Conservation (phyloP, 169 alveolate genomes). For the Theileria annulata region DNA sequence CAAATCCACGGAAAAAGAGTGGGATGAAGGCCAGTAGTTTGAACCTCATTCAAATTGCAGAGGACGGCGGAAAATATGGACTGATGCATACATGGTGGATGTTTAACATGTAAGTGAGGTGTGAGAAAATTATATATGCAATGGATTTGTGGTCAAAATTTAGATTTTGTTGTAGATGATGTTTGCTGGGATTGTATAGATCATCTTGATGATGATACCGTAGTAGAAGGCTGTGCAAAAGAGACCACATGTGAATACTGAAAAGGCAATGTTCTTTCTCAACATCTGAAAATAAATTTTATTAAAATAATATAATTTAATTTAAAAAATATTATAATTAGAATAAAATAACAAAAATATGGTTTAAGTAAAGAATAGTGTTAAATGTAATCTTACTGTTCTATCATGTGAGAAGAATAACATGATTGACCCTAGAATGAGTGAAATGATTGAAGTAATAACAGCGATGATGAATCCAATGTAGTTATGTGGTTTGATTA, state of each 20-base stretch:
- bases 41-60: not conserved
- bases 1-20: not conserved
- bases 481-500: constrained; percentile 23
- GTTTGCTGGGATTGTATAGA: constrained; percentile 15
- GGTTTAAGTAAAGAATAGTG: not conserved
- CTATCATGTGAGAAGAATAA: constrained; percentile 9
- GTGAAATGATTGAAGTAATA: constrained; percentile 17
- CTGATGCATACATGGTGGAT: not conserved
- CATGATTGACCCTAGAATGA: constrained; percentile 19
- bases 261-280: constrained; percentile 14
- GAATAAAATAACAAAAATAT: not conserved
- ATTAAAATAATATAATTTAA: not conserved
- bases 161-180: constrained; percentile 19
- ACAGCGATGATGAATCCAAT: constrained; percentile 30
- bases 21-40: not conserved
- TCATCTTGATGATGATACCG: constrained; percentile 14
- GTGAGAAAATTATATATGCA: not conserved
- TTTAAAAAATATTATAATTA: not conserved
- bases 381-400: constrained; percentile 12
- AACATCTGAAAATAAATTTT: constrained; percentile 7
- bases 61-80: not conserved
- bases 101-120: not conserved
- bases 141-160: not conserved
- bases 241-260: constrained; percentile 14
- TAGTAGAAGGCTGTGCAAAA: constrained; percentile 31